Evolutionary conservation across 1,284 basidiomycete genomes (phyloP).

Genomic region (Sutorius eximius): DNA sequence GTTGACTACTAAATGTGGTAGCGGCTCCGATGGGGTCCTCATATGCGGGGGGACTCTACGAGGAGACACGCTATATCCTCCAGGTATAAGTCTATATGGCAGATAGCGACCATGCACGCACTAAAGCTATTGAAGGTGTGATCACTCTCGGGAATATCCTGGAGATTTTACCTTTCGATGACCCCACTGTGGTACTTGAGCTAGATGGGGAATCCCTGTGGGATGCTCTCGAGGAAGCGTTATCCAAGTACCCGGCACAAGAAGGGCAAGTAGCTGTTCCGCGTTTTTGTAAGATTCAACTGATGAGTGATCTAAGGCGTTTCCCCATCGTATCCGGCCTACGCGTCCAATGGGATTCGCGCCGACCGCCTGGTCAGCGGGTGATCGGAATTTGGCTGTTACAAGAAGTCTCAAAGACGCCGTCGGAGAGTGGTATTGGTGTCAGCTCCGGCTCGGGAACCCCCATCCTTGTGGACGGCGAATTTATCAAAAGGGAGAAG

Average conservation of each 20-base stretch:
- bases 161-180: slow-evolving; percentile 89
- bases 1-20: slow-evolving; percentile 56
- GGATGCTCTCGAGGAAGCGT: slow-evolving; percentile 76
- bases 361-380: slow-evolving; percentile 65
- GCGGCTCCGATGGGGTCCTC: slow-evolving; percentile 75
- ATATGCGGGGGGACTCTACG: slow-evolving; percentile 86
- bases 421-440: slow-evolving; percentile 37
- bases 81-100: slow-evolving; percentile 48
- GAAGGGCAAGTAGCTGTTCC: slow-evolving; percentile 63
- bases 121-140: slow-evolving; percentile 45
- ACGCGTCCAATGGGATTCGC: slow-evolving; percentile 85
- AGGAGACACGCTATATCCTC: slow-evolving; percentile 84
- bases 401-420: slow-evolving; percentile 46
- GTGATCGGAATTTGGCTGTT: slow-evolving; percentile 72
- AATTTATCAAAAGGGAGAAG: slow-evolving; percentile 53
- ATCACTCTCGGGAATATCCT: slow-evolving; percentile 82
- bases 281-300: neutral
- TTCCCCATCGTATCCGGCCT: slow-evolving; percentile 91
- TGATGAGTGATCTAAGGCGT: slow-evolving; percentile 51
- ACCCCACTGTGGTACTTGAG: slow-evolving; percentile 81
- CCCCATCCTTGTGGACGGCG: slow-evolving; percentile 46
- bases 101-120: neutral
- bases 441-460: slow-evolving; percentile 42
- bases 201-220: slow-evolving; percentile 81
- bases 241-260: slow-evolving; percentile 85